A percentile compares a stretch with the other conserved stretches of the same genome.
These are phyloP conservation scores for Gryganskiella cystojenkinii DNA, from an alignment of 192 early-diverging fungal genomes.

Conservation along the genomic window DNA sequence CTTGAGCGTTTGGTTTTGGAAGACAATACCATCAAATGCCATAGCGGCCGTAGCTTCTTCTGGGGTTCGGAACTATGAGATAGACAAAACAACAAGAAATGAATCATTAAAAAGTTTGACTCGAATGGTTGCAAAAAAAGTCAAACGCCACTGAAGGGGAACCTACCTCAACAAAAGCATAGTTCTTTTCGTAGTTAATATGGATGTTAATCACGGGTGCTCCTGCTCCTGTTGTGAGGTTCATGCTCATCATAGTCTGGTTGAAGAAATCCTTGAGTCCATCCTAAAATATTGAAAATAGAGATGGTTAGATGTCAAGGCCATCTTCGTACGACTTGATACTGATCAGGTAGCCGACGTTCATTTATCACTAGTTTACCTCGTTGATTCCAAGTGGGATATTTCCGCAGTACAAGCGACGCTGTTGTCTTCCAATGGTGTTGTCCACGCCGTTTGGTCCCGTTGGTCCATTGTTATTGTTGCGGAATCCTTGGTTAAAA, in stretches of 20 bases:
- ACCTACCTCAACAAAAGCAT: slow-evolving; percentile 93
- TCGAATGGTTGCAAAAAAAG: not conserved
- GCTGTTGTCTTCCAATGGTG: slow-evolving; percentile 77
- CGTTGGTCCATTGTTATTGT: slow-evolving; percentile 44
- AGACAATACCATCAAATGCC: slow-evolving; percentile 93
- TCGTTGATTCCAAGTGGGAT: slow-evolving; percentile 84
- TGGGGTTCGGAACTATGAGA: slow-evolving; percentile 87
- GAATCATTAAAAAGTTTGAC: not conserved
- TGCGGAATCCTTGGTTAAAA: slow-evolving; percentile 55
- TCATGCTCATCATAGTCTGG: slow-evolving; percentile 80
- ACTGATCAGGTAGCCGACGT: no score
- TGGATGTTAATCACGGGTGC: slow-evolving; percentile 82
- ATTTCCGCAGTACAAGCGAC: slow-evolving; percentile 92
- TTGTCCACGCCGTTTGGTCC: slow-evolving; percentile 64
- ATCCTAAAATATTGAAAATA: slow-evolving; percentile 59
- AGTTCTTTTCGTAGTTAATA: slow-evolving; percentile 94
- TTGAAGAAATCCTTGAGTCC: slow-evolving; percentile 89
- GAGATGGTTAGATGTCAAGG: no score
- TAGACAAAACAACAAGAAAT: not conserved
- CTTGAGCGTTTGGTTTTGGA: slow-evolving; percentile 83
- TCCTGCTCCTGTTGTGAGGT: slow-evolving; percentile 75
- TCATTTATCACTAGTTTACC: no score
- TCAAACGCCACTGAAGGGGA: not conserved
- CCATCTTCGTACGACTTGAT: no score
- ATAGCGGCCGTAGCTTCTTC: slow-evolving; percentile 93